Evolutionary conservation across 2,329 filamentous ascomycete species (phyloP), one percentile per base, ranked within the genome.

Genomic region (Ascocoryne sarcoides): DNA sequence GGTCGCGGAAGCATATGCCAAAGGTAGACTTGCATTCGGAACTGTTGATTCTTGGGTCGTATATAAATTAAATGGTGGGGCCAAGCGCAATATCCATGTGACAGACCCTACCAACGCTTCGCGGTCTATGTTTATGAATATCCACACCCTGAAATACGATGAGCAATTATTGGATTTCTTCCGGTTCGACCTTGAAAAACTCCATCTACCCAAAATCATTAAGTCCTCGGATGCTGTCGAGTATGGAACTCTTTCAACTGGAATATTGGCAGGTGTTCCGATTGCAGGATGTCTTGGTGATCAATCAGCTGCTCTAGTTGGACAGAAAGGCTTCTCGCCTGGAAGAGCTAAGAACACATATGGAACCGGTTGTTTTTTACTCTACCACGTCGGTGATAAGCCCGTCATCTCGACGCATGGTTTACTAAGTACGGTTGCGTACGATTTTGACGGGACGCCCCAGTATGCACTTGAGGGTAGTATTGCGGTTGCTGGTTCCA

Each of bases 41-140:
- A 95, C 88, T 5, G 79, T 94, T 44, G 88, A 95, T 62, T 76
- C 83, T 2, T 95, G 88, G 88, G 69, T 95, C 43, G 74, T 94
- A 39, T 94, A 86, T 66, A 79, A 81, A 53, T 73, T 95, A 37
- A 87, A 93, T 56, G 86, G 84, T 42, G 81, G 83, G 36, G 70
- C 67, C 21, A 69, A 76, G 44, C 76, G 72, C 37, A 65, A 67
- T 41, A 63, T 88, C 32, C 80, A 85, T 57, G 85, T 94, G 43
- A 92, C 88, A 0, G 88, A 95, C 61, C 78, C 82, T 35, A 87
- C 84, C 45, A 95, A 95, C 60, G 88, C 88, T 15, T 90, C 84
- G 39, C 72, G 88, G 56, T 95, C 88, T 45, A 93, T 94, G 87
- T 92, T 95, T 63, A 89, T 94, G 82, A 87, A 94, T 64, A 70